Evolutionary conservation across 371 early-diverging fungal genomes (phyloP).

Genomic region (Mucor ambiguus): DNA sequence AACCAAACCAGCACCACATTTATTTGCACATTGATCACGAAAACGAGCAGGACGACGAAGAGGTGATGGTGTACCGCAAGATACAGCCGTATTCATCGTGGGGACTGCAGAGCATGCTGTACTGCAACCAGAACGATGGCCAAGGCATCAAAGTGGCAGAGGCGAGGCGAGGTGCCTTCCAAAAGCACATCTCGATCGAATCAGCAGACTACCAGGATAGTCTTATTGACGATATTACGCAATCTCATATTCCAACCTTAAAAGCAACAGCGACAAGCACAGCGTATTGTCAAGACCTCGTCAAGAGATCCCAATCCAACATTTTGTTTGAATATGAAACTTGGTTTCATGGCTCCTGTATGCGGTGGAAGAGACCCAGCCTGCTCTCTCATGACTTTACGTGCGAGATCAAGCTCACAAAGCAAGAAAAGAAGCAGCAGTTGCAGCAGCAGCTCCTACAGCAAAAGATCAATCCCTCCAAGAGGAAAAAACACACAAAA

Average conservation of each 20-base stretch:
- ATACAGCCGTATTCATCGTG: conserved; percentile 41
- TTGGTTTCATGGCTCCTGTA: conserved; percentile 28
- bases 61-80: conserved; percentile 36
- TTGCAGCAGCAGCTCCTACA: background rate
- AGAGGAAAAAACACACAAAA: background rate
- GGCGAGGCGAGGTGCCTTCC: conserved; percentile 37
- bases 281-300: conserved; percentile 24
- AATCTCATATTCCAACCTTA: conserved; percentile 5
- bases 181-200: conserved; percentile 39
- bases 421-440: conserved; percentile 12
- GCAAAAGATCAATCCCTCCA: background rate
- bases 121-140: conserved; percentile 15
- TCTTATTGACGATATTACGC: conserved; percentile 6
- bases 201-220: conserved; percentile 26
- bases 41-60: conserved; percentile 22
- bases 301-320: conserved; percentile 35
- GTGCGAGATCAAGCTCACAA: conserved; percentile 35
- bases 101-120: conserved; percentile 45
- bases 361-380: conserved; percentile 47
- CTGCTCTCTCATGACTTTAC: conserved; percentile 46
- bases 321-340: conserved; percentile 46
- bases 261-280: conserved; percentile 9
- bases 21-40: conserved; percentile 20
- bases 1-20: conserved; percentile 40
- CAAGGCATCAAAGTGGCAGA: conserved; percentile 36